These are phyloP conservation scores for Umbelopsis sp. DNA, from an alignment of 192 early-diverging fungal species.

Conservation along the genomic window DNA sequence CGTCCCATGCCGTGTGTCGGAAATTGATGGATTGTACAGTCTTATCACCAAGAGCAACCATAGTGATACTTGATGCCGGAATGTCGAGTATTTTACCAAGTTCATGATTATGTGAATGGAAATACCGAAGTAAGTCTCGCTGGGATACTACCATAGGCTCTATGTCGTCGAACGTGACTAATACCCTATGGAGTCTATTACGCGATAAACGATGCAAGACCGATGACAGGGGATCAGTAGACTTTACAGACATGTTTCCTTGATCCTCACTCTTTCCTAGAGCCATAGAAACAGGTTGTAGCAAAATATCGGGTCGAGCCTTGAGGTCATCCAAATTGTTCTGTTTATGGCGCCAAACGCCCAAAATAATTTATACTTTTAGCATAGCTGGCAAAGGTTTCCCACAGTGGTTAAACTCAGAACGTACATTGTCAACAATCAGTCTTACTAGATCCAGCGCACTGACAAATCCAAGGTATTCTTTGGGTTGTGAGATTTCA, in stretches of 20 bases:
- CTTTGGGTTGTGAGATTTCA: constrained; percentile 34
- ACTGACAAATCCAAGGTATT: constrained; percentile 54
- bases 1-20: constrained; percentile 44
- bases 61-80: constrained; percentile 24
- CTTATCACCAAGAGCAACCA: constrained; percentile 28
- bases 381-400: neutral
- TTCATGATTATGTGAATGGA: constrained; percentile 52
- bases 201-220: constrained; percentile 41
- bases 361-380: neutral
- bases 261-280: neutral
- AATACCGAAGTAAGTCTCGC: constrained; percentile 53
- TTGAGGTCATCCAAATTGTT: constrained; percentile 2
- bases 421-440: constrained; percentile 36
- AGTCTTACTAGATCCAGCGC: constrained; percentile 49
- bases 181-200: constrained; percentile 47
- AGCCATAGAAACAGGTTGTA: neutral
- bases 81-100: constrained; percentile 49
- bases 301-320: neutral
- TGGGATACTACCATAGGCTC: constrained; percentile 48
- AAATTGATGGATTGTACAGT: constrained; percentile 40
- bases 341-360: neutral
- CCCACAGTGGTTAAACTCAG: neutral
- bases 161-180: constrained; percentile 39
- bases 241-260: neutral
- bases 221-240: constrained; percentile 16